Evolutionary conservation across 192 early-diverging fungal genomes (phyloP).

Genomic region (Umbelopsis vinacea): DNA sequence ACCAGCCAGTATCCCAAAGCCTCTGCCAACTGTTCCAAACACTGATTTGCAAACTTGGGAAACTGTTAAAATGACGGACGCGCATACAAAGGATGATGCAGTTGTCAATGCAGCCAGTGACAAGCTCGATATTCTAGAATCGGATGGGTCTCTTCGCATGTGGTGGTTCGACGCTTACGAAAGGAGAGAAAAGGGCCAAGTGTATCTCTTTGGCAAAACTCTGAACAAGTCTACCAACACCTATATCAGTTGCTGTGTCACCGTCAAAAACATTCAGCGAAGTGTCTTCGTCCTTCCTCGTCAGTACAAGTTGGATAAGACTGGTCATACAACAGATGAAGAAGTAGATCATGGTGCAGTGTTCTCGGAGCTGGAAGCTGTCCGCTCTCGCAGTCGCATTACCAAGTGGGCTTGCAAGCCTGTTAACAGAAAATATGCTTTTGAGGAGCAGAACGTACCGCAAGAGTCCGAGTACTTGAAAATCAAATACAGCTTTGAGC

Average conservation of each 20-base stretch:
- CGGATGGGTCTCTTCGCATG: slow-evolving; percentile 67
- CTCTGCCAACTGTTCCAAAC: not conserved
- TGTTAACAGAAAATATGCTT: slow-evolving; percentile 87
- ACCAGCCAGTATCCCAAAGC: not conserved
- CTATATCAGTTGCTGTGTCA: slow-evolving; percentile 83
- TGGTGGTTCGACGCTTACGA: slow-evolving; percentile 97
- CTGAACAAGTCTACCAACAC: slow-evolving; percentile 51
- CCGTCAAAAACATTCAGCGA: slow-evolving; percentile 78
- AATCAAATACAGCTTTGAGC: slow-evolving; percentile 75
- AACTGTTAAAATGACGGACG: not conserved
- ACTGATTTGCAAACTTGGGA: slow-evolving; percentile 21
- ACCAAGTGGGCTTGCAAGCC: slow-evolving; percentile 59
- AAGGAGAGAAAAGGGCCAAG: slow-evolving; percentile 59
- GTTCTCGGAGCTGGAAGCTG: slow-evolving; percentile 71
- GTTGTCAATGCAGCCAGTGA: not conserved
- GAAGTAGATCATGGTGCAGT: slow-evolving; percentile 71
- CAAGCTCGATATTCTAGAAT: slow-evolving; percentile 22
- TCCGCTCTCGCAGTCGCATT: slow-evolving; percentile 64
- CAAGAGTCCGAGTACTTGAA: slow-evolving; percentile 84
- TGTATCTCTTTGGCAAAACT: slow-evolving; percentile 94
- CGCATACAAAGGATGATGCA: slow-evolving; percentile 1
- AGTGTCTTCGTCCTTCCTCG: slow-evolving; percentile 95
- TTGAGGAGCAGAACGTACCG: slow-evolving; percentile 85
- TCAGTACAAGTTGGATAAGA: slow-evolving; percentile 47
- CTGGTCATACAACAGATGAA: slow-evolving; percentile 57